Base-by-base conservation (phyloP, 1,284 basidiomycete species). In the Sphaerobolus stellatus region DNA sequence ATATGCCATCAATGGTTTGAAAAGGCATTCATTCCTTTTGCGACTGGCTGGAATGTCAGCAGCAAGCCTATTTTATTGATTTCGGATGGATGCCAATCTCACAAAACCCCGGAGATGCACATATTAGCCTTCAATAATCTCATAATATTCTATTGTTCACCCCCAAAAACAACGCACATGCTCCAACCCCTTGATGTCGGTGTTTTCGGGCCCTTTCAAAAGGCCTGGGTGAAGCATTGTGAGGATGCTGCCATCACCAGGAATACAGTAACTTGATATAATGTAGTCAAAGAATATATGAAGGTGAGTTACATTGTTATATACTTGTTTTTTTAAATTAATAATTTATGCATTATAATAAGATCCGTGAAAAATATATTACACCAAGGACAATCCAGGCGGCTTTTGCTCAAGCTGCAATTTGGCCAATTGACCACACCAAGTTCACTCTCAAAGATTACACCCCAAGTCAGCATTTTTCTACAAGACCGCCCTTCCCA, bases 1-100 rank as follows among this genome's bases (percentile, higher is more conserved):
- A 57, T 72, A 2, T 62, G 70, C 16, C n/a, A 47, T 3, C 33
- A 69, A 24, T 77, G 73, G 72, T 69, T 73, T 24, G 27, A 64
- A 45, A 58, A 67, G 30, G 41, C 48, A 1, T 76, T 76, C 52
- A 63, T 71, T 33, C 72, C 71, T 22, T 56, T 64, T 36, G 62
- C 62, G 16, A 60, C 38, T 16, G 62, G 47, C 14, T 43, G 56
- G 38, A 65, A 69, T 45, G 59, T 20, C 22, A 48, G 51, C 0
- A 50, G 43, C 11, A 53, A 59, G 28, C 64, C 62, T 9, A 60
- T 61, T 24, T 38, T 66, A 9, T 58, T 66, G 27, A 59, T 66
- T 34, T 59, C 54, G 20, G 66, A 70, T 64, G 66, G 68, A 1
- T 67, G 70, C 53, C 58, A 45, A 20, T 62, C 60, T 5, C 64